Evolutionary conservation across 345 rosid species (phyloP).

Genomic region (Camelina sativa): DNA sequence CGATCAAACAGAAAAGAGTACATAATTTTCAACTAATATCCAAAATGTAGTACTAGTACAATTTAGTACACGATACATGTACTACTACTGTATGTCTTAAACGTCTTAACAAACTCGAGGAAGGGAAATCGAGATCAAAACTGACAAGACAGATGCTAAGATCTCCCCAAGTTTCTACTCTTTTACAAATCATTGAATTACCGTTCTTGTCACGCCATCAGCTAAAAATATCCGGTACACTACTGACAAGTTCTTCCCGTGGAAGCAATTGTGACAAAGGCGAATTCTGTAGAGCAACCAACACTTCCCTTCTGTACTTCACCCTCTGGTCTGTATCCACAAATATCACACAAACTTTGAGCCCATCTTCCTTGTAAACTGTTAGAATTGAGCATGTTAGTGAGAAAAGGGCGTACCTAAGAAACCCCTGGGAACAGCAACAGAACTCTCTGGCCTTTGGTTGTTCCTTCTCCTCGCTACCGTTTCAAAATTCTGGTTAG

Average conservation of each 20-base stretch:
- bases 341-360: constrained; percentile 11
- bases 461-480: constrained; percentile 11
- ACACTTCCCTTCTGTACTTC: constrained; percentile 68
- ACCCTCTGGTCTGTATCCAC: constrained; percentile 74
- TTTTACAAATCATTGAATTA: constrained; percentile 6
- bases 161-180: neutral
- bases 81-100: neutral
- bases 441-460: constrained; percentile 31
- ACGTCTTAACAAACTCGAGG: neutral
- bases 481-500: constrained; percentile 29
- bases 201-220: constrained; percentile 1
- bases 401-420: constrained; percentile 42
- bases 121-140: neutral
- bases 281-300: constrained; percentile 59
- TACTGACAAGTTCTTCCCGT: constrained; percentile 24
- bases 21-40: neutral
- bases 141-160: constrained; percentile 7
- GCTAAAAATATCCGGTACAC: constrained; percentile 35
- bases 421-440: constrained; percentile 46
- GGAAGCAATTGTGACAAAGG: constrained; percentile 46
- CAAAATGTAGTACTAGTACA: too few species aligned
- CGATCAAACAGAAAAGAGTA: neutral
- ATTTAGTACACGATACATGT: neutral
- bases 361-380: neutral
- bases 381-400: neutral